Conservation (phyloP, 371 early-diverging fungal genomes). For the Mortierella sp. region DNA sequence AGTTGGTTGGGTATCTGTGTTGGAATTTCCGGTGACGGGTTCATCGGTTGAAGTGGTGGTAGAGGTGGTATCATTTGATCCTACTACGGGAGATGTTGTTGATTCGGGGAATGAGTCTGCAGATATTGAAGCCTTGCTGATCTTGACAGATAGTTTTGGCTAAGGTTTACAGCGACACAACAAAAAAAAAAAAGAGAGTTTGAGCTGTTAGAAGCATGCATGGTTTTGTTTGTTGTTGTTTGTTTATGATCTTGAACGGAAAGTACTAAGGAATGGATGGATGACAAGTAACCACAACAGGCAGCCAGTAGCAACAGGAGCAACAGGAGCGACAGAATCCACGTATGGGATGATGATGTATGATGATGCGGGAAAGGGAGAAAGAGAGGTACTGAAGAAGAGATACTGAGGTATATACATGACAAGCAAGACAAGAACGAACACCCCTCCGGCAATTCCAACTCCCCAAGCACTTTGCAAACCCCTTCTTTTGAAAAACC, state of each 20-base stretch:
- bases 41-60: neutral
- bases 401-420: neutral
- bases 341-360: neutral
- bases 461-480: neutral
- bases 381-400: neutral
- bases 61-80: slow-evolving; percentile 3
- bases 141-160: slow-evolving; percentile 62
- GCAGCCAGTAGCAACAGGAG: neutral
- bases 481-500: neutral
- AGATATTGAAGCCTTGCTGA: slow-evolving; percentile 41
- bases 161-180: slow-evolving; percentile 1
- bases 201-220: neutral
- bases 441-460: neutral
- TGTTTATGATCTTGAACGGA: neutral
- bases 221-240: neutral
- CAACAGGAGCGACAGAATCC: neutral
- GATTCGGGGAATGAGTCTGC: slow-evolving; percentile 26
- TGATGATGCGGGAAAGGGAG: neutral
- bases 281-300: neutral
- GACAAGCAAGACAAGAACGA: too few species aligned
- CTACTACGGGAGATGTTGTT: neutral
- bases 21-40: slow-evolving; percentile 8
- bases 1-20: slow-evolving; percentile 4
- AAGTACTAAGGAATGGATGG: neutral
- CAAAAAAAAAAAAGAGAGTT: neutral